Conservation (phyloP, 192 early-diverging fungal species). For the Coemansia sp. region DNA sequence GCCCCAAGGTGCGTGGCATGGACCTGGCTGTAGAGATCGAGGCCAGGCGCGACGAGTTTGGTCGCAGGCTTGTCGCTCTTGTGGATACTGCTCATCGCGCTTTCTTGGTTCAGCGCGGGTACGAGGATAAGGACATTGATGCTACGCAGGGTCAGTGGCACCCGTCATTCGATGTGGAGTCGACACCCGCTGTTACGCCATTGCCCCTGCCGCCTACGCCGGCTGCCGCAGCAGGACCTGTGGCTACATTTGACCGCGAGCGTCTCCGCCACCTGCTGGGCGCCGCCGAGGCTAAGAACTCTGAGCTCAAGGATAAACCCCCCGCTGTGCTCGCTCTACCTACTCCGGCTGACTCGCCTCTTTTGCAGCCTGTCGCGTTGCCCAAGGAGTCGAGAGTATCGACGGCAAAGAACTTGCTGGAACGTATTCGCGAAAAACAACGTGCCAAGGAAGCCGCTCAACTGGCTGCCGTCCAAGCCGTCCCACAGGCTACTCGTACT, state of each 20-base stretch:
- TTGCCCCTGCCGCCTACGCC: slow-evolving; percentile 31
- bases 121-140: background rate
- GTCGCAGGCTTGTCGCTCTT: slow-evolving; percentile 8
- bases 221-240: slow-evolving; percentile 1
- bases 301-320: background rate
- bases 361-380: slow-evolving; percentile 3
- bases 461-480: background rate
- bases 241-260: slow-evolving; percentile 33
- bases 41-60: slow-evolving; percentile 25
- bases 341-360: slow-evolving; percentile 33
- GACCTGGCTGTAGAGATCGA: slow-evolving; percentile 43
- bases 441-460: slow-evolving; percentile 25
- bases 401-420: slow-evolving; percentile 33
- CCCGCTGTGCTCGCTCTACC: slow-evolving; percentile 7
- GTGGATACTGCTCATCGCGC: slow-evolving; percentile 23
- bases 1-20: slow-evolving; percentile 18
- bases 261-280: slow-evolving; percentile 43
- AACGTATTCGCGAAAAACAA: slow-evolving; percentile 56
- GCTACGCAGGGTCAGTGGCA: slow-evolving; percentile 20
- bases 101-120: slow-evolving; percentile 33
- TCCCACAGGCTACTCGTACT: slow-evolving; percentile 26
- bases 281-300: background rate
- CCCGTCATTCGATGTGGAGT: slow-evolving; percentile 41
- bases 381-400: slow-evolving; percentile 9
- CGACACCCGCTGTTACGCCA: slow-evolving; percentile 18